Evolutionary conservation across 1,284 basidiomycete genomes (phyloP), one percentile per base, ranked within the genome.

Genomic region (Stygiomarasmius scandens): DNA sequence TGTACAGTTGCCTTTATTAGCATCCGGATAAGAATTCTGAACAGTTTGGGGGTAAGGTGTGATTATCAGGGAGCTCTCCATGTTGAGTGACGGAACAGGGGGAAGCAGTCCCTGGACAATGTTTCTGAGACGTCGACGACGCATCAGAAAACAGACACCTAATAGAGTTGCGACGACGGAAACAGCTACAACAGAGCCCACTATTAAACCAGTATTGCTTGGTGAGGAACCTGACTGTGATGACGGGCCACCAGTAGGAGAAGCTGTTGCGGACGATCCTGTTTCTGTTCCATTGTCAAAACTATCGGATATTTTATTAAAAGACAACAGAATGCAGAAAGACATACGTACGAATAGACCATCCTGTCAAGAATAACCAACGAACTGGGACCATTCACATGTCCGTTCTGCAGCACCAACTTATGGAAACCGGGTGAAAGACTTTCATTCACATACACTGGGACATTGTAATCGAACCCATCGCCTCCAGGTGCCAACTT

Each of bases 391-490:
- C 54, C 54, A 16, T 45, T 45, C 24, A 56, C 49, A 34, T 56
- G 54, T 9, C 54, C 54, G 24, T 49, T 56, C n/a, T 51, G 54
- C n/a, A 56, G 6, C 2, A 48, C 44, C 14, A 56, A 10, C 25
- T 24, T 56, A 50, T 56, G 54, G 8, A 1, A 5, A n/a, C n/a
- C n/a, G n/a, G n/a, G n/a, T n/a, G n/a, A n/a, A n/a, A n/a, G n/a
- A n/a, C n/a, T n/a, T n/a, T 20, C 62, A 61, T 6, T 69, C 10
- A 63, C 54, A 54, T 67, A 76, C 22, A 77, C 72, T 10, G 62
- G 63, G 19, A 71, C 66, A 56, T 67, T 56, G 59, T 73, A 73
- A 20, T 70, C 60, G 60, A 66, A 73, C 0, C 61, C 64, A 6
- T 61, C 38, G 46, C 51, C 57, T 2, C 59, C 66, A 10, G 63